Conservation (phyloP, 768 basidiomycete species). For the Naganishia vaughanmartiniae region DNA sequence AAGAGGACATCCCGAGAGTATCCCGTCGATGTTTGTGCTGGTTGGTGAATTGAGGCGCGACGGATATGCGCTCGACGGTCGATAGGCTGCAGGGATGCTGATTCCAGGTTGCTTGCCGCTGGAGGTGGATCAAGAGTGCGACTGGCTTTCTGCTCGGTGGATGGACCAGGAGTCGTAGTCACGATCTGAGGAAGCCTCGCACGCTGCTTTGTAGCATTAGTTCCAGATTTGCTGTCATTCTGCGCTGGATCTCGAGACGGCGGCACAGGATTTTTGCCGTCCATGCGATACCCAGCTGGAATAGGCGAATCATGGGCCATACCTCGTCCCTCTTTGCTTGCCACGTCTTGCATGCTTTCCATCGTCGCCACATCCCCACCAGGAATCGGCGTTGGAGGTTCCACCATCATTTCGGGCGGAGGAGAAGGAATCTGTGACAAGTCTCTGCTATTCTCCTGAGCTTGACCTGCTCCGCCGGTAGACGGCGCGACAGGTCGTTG, state of each 20-base stretch:
- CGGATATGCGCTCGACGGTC: slow-evolving; percentile 40
- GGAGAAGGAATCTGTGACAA: slow-evolving; percentile 1
- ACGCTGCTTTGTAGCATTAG: slow-evolving; percentile 22
- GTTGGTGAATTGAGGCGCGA: slow-evolving; percentile 57
- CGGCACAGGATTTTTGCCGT: not conserved
- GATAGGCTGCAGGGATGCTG: slow-evolving; percentile 13
- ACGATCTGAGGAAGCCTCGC: slow-evolving; percentile 28
- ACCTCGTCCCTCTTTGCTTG: not conserved
- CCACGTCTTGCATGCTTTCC: slow-evolving; percentile 1
- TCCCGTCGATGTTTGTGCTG: slow-evolving; percentile 37
- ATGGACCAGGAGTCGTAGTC: not conserved
- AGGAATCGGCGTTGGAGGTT: slow-evolving; percentile 6
- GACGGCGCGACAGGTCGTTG: not conserved
- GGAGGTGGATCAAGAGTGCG: not conserved
- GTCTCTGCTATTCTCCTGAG: not conserved
- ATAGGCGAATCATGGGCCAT: not conserved
- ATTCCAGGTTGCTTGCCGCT: not conserved
- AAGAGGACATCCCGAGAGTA: slow-evolving; percentile 51
- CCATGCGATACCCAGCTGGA: not conserved
- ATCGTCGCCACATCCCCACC: not conserved
- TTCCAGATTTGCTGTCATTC: not conserved
- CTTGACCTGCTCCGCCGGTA: too few species aligned
- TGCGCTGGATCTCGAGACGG: not conserved
- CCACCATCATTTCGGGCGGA: slow-evolving; percentile 13
- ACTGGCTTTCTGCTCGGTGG: not conserved